Base-by-base conservation (phyloP, 345 rosid genomes). In the Mangifera indica region DNA sequence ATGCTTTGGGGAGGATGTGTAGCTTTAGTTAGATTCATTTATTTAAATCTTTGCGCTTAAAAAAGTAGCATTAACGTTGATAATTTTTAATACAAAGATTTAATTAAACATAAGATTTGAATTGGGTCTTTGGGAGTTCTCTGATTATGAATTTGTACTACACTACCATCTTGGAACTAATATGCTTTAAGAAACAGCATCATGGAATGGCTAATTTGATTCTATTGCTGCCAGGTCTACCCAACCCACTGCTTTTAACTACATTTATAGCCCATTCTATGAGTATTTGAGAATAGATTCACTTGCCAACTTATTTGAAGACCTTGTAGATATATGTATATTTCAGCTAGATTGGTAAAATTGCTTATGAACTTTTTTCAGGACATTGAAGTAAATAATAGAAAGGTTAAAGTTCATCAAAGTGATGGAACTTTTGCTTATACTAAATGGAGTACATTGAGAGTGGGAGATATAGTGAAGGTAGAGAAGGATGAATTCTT, bases 401-500 rank as follows among this genome's bases (percentile, higher is more conserved):
- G 98, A 77, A 88, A 86, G 79, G 94, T 90, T 40, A 83, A 83
- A 70, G 89, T 88, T 53, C 96, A 82, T 73, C 73, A 66, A 48
- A 64, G 84, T 25, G 87, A 79, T 51, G 96, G 94, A 26, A 78
- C 49, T 74, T 93, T 91, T 57, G 73, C 74, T 69, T 64, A 37
- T 2, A 80, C 77, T 17, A 88, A 80, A 73, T 93, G 98, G 98
- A 87, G 79, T 87, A 83, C 83, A 74, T 65, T 93, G 57, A 85
- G 85, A 74, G 89, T 91, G 49, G 98, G 98, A 74, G 91, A 93
- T 77, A 79, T 87, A 74, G 94, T 91, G 72, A 91, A 88, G 87
- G 88, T 93, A 72, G 84, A 86, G 79, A 91, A 91, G 76, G 89
- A 93, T 69, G 85, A 90, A 72, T 88, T 88, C 83, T 91, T 93